Base-by-base conservation (phyloP, 2,329 filamentous ascomycete species). In the Monilinia fructigena region DNA sequence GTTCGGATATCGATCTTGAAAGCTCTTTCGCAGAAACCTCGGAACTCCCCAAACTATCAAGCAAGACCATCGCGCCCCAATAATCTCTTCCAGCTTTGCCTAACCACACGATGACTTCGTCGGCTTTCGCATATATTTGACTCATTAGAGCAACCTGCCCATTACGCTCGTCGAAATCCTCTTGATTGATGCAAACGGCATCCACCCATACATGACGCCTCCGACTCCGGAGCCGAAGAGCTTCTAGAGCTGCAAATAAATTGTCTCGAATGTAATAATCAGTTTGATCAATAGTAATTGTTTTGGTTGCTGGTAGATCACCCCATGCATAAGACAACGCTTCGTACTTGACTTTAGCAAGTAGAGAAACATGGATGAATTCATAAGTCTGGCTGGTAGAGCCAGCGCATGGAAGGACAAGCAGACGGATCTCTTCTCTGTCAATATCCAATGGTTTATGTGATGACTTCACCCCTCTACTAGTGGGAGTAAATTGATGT, bases 301-400 rank as follows among this genome's bases (percentile, higher is more conserved):
- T 45, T 35, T 58, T 52, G 12, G 42, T 67, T 23, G 45, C 59
- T 38, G 53, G 42, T 16, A 54, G 18, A 59, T 63, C 45, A 16
- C 66, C 63, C 66, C 63, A 68, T 48, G 63, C 63, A 59, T 66
- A 68, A 23, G 63, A 68, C 14, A 68, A 45, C n/a, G 66, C 66
- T 28, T 68, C 56, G 35, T 69, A 65, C 45, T 63, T 62, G 31
- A 63, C 10, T 11, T 63, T 50, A 7, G 58, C n/a, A 23, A 62
- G 65, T n/a, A 66, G 50, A 18, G 65, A 66, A 38, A 55, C 50
- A 35, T 66, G 65, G 23, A 63, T 66, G 31, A 66, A 66, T n/a
- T 55, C 65, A 55, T 63, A 63, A 6, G 31, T 52, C 6, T 52
- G 40, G 50, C 35, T 16, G 2, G 23, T 31, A 23, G 50, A 48